These are phyloP conservation scores for Colletotrichum musae DNA, from an alignment of 2,329 filamentous ascomycete species.

Conservation along the genomic window DNA sequence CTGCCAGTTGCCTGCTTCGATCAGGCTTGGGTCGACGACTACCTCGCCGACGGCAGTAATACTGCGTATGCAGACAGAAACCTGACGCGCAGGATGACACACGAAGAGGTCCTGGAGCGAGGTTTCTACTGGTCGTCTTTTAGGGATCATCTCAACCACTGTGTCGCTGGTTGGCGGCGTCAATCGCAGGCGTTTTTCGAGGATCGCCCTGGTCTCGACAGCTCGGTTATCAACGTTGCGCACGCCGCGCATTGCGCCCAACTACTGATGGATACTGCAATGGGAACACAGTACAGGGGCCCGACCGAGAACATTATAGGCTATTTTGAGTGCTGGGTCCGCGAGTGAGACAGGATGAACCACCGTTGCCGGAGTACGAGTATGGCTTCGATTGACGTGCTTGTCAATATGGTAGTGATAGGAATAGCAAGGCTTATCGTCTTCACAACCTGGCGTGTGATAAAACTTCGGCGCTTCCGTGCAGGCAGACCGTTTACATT, in stretches of 20 bases:
- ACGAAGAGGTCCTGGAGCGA: not conserved
- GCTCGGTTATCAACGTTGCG: not conserved
- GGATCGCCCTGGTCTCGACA: not conserved
- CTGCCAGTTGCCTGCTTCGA: not conserved
- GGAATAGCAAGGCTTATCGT: too few species aligned
- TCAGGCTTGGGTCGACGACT: not conserved
- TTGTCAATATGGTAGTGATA: too few species aligned
- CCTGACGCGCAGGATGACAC: not conserved
- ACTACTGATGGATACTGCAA: not conserved
- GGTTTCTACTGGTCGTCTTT: not conserved
- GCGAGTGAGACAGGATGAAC: not conserved
- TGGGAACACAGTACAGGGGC: not conserved
- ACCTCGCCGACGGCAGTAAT: not conserved
- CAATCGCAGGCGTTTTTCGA: not conserved
- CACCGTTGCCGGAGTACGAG: not conserved
- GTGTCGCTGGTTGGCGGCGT: not conserved
- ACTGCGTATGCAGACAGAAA: not conserved
- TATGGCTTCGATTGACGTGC: too few species aligned
- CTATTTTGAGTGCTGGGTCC: not conserved
- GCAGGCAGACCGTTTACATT: too few species aligned
- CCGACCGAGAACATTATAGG: not conserved
- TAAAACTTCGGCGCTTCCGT: too few species aligned
- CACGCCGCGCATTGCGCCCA: not conserved
- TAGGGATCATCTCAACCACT: not conserved
- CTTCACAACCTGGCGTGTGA: too few species aligned